These are phyloP conservation scores for Didymella lethalis DNA, from an alignment of 2,329 filamentous ascomycete genomes.

Conservation along the genomic window DNA sequence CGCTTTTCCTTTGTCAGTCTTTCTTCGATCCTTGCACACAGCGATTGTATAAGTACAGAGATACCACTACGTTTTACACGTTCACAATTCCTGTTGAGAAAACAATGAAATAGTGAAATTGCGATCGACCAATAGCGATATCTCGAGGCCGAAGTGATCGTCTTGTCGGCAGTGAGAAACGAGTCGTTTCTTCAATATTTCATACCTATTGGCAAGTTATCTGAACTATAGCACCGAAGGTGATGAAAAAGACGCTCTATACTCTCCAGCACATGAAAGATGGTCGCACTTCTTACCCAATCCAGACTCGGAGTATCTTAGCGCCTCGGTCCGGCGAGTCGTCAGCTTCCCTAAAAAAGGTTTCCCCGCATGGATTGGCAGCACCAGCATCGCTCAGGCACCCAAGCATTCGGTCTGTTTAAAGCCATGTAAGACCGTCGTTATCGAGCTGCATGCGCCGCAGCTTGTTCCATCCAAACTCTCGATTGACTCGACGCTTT, in stretches of 20 bases:
- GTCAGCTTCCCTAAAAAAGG: background rate
- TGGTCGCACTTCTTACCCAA: conserved; percentile 10
- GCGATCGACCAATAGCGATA: too few species aligned
- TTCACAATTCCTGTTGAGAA: background rate
- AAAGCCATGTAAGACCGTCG: background rate
- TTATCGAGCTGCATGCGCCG: background rate
- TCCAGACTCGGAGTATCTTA: conserved; percentile 1
- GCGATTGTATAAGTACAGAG: conserved; percentile 7
- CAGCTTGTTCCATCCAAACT: background rate
- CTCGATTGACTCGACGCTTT: background rate
- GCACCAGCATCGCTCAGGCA: conserved; percentile 2
- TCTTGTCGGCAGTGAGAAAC: too few species aligned
- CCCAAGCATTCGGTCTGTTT: background rate
- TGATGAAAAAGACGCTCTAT: too few species aligned
- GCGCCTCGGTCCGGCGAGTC: conserved; percentile 6
- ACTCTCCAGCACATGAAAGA: conserved; percentile 5
- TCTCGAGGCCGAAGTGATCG: too few species aligned
- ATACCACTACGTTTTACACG: conserved; percentile 11
- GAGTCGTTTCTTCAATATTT: too few species aligned
- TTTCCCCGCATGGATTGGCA: conserved; percentile 11
- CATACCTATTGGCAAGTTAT: too few species aligned
- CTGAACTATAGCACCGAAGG: too few species aligned
- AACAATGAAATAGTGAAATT: too few species aligned
- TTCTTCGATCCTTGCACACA: background rate
- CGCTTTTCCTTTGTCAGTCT: background rate